Evolutionary conservation across 2,329 filamentous ascomycete genomes (phyloP).

Genomic region (Penicillium oxalicum): DNA sequence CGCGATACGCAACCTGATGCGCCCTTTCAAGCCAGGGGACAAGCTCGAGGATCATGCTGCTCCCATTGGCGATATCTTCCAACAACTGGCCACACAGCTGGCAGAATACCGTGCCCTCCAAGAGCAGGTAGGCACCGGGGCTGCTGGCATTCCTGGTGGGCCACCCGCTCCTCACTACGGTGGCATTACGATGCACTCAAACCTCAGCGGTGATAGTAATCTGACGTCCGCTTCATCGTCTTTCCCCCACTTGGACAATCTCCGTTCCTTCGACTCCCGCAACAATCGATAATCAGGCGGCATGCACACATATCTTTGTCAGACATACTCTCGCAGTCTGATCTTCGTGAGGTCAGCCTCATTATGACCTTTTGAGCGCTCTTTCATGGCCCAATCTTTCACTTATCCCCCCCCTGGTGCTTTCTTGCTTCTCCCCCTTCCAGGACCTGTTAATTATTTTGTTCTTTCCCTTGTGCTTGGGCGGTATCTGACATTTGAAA

Average conservation of each 20-base stretch:
- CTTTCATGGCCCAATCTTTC: not conserved
- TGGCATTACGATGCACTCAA: slow-evolving; percentile 5
- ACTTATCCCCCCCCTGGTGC: no score
- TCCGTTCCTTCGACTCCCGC: slow-evolving; percentile 15
- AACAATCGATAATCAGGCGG: slow-evolving; percentile 8
- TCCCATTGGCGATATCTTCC: slow-evolving; percentile 64
- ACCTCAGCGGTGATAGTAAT: slow-evolving; percentile 15
- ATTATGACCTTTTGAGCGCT: not conserved
- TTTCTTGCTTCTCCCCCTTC: slow-evolving; percentile 5
- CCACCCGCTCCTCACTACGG: slow-evolving; percentile 8
- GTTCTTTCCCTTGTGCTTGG: slow-evolving; percentile 9
- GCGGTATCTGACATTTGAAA: slow-evolving; percentile 22
- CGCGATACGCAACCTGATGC: slow-evolving; percentile 69
- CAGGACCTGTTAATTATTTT: slow-evolving; percentile 5
- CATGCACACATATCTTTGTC: not conserved
- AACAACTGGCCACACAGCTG: slow-evolving; percentile 37
- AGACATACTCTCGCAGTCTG: not conserved
- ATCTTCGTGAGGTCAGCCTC: not conserved
- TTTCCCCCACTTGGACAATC: slow-evolving; percentile 20
- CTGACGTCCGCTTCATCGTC: slow-evolving; percentile 26
- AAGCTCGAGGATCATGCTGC: slow-evolving; percentile 67
- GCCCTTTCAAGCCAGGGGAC: slow-evolving; percentile 57
- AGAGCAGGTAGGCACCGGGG: slow-evolving; percentile 30
- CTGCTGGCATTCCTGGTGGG: slow-evolving; percentile 20
- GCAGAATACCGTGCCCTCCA: slow-evolving; percentile 39